A percentile compares a stretch with the other conserved stretches of the same genome.
phyloP scores from a whole-genome alignment of 331 rosid species.

The Quercus lobata region DNA sequence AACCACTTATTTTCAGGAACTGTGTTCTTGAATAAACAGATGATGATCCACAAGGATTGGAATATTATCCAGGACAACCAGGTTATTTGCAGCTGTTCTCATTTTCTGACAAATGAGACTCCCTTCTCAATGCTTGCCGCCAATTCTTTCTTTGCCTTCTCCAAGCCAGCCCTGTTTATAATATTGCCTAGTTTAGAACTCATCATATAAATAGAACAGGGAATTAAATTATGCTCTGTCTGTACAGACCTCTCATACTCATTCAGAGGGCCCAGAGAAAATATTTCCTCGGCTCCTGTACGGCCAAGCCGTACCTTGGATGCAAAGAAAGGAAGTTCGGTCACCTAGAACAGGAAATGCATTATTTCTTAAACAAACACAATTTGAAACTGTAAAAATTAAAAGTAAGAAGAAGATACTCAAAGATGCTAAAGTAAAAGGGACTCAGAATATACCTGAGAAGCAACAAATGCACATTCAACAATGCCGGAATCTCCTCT shows the following conservation, averaged over 20 bases:
- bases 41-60: background rate
- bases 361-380: slow-evolving; percentile 6
- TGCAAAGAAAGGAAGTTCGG: slow-evolving; percentile 94
- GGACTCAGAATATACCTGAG: slow-evolving; percentile 44
- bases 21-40: background rate
- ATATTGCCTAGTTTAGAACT: background rate
- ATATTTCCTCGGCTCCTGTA: slow-evolving; percentile 68
- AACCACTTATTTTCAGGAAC: slow-evolving; percentile 13
- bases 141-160: slow-evolving; percentile 89
- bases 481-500: slow-evolving; percentile 75
- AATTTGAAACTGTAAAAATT: background rate
- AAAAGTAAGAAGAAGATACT: background rate
- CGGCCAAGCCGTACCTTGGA: slow-evolving; percentile 83
- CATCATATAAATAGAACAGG: background rate
- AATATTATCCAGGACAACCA: background rate
- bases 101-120: slow-evolving; percentile 61
- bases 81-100: slow-evolving; percentile 27
- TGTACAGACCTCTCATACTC: slow-evolving; percentile 76
- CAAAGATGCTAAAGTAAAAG: background rate
- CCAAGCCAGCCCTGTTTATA: slow-evolving; percentile 66
- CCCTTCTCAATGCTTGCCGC: slow-evolving; percentile 80
- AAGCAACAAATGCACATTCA: slow-evolving; percentile 72
- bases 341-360: slow-evolving; percentile 45
- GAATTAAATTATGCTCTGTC: background rate
- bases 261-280: slow-evolving; percentile 78